These are phyloP conservation scores for Paecilomyces variotii DNA, from an alignment of 2,329 filamentous ascomycete genomes.

Conservation along the genomic window DNA sequence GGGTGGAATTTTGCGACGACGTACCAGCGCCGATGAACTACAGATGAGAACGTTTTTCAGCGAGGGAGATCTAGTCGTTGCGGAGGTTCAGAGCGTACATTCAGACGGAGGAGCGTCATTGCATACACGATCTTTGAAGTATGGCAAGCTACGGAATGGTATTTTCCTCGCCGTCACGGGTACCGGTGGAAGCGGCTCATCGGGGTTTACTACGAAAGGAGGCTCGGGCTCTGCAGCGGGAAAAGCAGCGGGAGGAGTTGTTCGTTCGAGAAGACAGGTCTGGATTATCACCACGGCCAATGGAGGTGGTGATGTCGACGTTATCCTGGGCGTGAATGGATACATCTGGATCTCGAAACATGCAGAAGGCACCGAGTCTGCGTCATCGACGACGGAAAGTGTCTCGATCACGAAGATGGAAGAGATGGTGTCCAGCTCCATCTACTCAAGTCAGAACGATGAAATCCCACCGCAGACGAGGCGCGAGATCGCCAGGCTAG, in stretches of 20 bases:
- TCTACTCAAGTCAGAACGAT: conserved; percentile 95
- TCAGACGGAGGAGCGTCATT: conserved; percentile 77
- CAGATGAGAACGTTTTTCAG: conserved; percentile 97
- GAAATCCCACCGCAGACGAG: conserved; percentile 67
- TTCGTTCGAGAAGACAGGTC: conserved; percentile 74
- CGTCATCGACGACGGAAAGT: conserved; percentile 40
- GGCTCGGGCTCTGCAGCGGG: conserved; percentile 50
- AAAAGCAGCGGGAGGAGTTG: conserved; percentile 66
- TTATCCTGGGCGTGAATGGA: conserved; percentile 89
- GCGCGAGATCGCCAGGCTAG: conserved; percentile 77
- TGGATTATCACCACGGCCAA: conserved; percentile 59
- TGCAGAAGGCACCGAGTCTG: conserved; percentile 45
- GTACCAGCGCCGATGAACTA: conserved; percentile 92
- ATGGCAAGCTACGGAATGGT: conserved; percentile 92
- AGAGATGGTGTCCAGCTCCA: conserved; percentile 72
- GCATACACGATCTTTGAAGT: conserved; percentile 84
- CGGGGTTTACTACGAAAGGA: conserved; percentile 23
- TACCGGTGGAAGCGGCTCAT: conserved; percentile 60
- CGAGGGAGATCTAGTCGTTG: conserved; percentile 87
- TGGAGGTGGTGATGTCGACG: conserved; percentile 58
- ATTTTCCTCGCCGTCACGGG: conserved; percentile 77
- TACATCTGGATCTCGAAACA: conserved; percentile 95
- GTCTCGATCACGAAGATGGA: conserved; percentile 75
- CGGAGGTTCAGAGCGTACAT: conserved; percentile 86
- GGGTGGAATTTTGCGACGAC: conserved; percentile 80